A percentile compares a stretch with the other conserved stretches of the same genome.
Conservation (phyloP, 306 rosid species). For the Pterocarpus santalinus region DNA sequence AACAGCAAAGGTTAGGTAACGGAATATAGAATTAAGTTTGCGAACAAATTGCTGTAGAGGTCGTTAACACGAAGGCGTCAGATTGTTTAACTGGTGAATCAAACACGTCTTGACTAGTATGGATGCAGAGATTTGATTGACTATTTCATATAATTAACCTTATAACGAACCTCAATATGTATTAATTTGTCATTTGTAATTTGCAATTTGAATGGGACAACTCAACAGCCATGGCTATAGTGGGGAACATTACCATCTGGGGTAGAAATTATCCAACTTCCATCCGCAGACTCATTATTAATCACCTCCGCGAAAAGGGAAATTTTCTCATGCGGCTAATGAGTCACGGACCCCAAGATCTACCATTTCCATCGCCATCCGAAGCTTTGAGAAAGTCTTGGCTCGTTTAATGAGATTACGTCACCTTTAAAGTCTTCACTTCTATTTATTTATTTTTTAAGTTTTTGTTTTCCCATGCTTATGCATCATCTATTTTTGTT, state of each 20-base stretch:
- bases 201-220: neutral
- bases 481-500: no score
- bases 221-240: no score
- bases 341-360: neutral
- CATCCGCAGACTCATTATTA: neutral
- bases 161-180: neutral
- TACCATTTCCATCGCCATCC: no score
- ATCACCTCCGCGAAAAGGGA: neutral
- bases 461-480: no score
- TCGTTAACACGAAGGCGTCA: slow-evolving; percentile 4
- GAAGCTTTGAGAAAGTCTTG: neutral
- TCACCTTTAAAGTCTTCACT: no score
- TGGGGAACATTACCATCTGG: neutral
- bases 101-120: neutral
- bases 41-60: neutral
- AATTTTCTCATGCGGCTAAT: neutral
- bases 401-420: neutral
- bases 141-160: neutral
- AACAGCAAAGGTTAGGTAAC: neutral
- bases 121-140: neutral
- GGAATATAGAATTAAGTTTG: neutral
- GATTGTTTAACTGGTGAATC: neutral
- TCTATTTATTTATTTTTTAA: no score
- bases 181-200: neutral
- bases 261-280: slow-evolving; percentile 18